These are phyloP conservation scores for Pseudozyma tsukubaensis DNA, from an alignment of 1,284 basidiomycete genomes.

Conservation along the genomic window DNA sequence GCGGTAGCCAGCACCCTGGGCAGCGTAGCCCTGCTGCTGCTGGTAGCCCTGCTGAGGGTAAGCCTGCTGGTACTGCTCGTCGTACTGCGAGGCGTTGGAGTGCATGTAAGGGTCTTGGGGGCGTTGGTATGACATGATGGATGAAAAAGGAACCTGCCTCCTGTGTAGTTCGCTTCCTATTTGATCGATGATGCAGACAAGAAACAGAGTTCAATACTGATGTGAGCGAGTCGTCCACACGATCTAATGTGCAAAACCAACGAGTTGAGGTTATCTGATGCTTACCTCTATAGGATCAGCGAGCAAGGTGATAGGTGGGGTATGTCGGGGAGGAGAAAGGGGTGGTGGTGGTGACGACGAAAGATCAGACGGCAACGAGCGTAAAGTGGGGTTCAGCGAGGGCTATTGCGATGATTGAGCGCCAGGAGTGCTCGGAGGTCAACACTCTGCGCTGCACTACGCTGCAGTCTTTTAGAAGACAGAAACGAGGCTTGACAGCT, in stretches of 20 bases:
- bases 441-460: too few relatives aligned
- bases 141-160: slow-evolving; percentile 25
- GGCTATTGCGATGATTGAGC: background rate
- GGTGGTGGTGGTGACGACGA: slow-evolving; percentile 10
- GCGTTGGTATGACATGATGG: slow-evolving; percentile 59
- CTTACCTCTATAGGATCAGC: slow-evolving; percentile 22
- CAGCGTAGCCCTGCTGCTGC: slow-evolving; percentile 34
- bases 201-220: too few relatives aligned
- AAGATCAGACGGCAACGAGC: background rate
- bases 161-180: slow-evolving; percentile 17
- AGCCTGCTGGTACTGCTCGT: slow-evolving; percentile 56
- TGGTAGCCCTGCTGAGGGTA: slow-evolving; percentile 32
- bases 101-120: slow-evolving; percentile 63
- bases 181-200: background rate
- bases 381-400: slow-evolving; percentile 1
- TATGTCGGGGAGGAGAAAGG: background rate
- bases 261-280: background rate
- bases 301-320: slow-evolving; percentile 15
- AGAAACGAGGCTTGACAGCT: slow-evolving; percentile 7
- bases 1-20: slow-evolving; percentile 30
- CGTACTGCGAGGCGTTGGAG: slow-evolving; percentile 65
- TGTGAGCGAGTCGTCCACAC: too few relatives aligned
- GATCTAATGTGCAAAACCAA: background rate
- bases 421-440: too few relatives aligned
- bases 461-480: too few relatives aligned